Base-by-base conservation (phyloP, 2,329 filamentous ascomycete genomes). In the Drechslerella dactyloides region DNA sequence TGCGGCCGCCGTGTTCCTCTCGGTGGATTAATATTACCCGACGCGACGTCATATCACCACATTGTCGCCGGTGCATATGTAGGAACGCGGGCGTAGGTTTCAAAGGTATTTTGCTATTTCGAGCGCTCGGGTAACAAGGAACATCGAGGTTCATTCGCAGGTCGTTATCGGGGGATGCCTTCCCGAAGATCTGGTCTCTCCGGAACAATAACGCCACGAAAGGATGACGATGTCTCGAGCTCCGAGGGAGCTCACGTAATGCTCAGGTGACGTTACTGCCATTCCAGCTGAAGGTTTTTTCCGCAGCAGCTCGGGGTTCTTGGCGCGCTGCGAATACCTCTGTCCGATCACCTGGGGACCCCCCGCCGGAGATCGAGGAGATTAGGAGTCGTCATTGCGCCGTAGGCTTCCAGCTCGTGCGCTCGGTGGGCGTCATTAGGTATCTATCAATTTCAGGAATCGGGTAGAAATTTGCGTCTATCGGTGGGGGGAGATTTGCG, bases 101-200 rank as follows among this genome's bases (percentile, higher is more conserved):
- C 30, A 58, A 48, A 54, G 27, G 40, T 37, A 15, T 52, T 62
- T 70, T 27, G 57, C 48, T 63, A 63, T 63, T 63, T 63, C 55
- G 40, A 53, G 19, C n/a, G 37, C 21, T 44, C 58, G 53, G 54
- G 62, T 59, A 40, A 51, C 61, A 70, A 69, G 66, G 59, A 59
- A 57, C n/a, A 59, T 70, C 50, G 30, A 48, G 19, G 44, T 48
- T 19, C 8, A 6, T 17, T 48, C 44, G 44, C 44, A 48, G 44
- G 44, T 15, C 19, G 6, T 3, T 17, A 48, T 19, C 19, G 44
- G 13, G 44, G 24, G 35, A 35, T 42, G 58, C 66, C 66, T 70
- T 70, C 66, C n/a, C 50, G 46, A 48, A 57, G 58, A 54, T 44
- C 17, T 19, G n/a, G 4, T 48, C 11, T 21, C 11, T 48, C 4